These are phyloP conservation scores for Atkinsonella texensis DNA, from an alignment of 2,329 filamentous ascomycete genomes.

Conservation along the genomic window DNA sequence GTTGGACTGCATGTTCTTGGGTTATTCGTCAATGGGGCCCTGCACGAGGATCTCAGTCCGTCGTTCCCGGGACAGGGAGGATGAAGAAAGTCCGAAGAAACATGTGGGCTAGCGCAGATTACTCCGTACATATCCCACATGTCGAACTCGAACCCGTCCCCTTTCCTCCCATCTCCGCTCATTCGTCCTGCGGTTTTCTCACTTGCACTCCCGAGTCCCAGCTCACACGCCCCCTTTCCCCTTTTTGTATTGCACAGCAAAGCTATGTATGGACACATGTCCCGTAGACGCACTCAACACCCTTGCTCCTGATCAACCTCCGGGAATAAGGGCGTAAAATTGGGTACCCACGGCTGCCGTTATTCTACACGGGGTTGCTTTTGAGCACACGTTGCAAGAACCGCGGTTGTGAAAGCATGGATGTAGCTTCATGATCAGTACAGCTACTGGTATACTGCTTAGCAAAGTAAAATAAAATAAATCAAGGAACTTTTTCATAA, in stretches of 20 bases:
- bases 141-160: neutral
- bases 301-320: conserved; percentile 5
- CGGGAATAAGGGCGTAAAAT: conserved; percentile 2
- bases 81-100: conserved; percentile 2
- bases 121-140: neutral
- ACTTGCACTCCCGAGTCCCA: neutral
- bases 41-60: conserved; percentile 10
- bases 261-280: neutral
- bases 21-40: conserved; percentile 5
- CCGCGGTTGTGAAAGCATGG: no score
- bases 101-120: neutral
- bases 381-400: no score
- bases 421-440: no score
- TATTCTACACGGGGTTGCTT: no score
- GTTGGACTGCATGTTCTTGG: conserved; percentile 5
- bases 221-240: neutral
- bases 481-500: no score
- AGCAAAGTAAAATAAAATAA: no score
- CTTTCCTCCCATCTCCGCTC: neutral
- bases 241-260: neutral
- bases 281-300: neutral
- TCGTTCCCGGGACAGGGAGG: conserved; percentile 6
- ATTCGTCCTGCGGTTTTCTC: neutral
- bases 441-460: no score
- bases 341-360: no score